Evolutionary conservation across 331 rosid species (phyloP).

Genomic region (Malus hybrid): DNA sequence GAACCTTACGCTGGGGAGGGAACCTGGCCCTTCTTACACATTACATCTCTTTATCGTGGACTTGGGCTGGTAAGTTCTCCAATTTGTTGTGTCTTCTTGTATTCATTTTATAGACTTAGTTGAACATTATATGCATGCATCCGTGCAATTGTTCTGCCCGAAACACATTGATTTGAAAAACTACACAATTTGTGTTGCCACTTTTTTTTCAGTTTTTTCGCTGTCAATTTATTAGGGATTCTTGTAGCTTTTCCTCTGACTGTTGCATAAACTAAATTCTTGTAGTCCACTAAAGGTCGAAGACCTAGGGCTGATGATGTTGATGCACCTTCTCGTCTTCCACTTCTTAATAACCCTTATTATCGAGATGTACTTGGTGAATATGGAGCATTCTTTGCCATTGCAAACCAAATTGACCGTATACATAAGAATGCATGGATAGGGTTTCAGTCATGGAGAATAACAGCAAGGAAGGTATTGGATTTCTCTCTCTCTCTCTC

Average conservation of each 20-base stretch:
- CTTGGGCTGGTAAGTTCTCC: conserved; percentile 69
- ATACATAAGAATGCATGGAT: conserved; percentile 95
- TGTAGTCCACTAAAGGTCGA: conserved; percentile 81
- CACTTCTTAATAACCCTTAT: conserved; percentile 65
- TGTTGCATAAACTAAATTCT: conserved; percentile 14
- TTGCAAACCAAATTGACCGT: conserved; percentile 80
- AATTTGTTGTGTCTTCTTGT: not conserved
- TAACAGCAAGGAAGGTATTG: conserved; percentile 83
- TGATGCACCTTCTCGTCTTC: conserved; percentile 90
- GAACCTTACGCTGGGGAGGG: conserved; percentile 96
- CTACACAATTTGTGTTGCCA: not conserved
- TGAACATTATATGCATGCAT: not conserved
- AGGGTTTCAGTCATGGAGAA: conserved; percentile 99
- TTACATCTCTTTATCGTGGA: conserved; percentile 76
- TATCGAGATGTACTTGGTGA: conserved; percentile 82
- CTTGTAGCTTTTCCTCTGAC: not conserved
- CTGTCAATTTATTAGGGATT: not conserved
- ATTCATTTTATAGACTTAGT: not conserved
- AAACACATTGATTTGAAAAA: not conserved
- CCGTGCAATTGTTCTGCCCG: not conserved
- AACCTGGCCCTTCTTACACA: conserved; percentile 88
- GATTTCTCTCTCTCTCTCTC: conserved; percentile 1
- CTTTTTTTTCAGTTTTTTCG: not conserved
- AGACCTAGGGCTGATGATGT: conserved; percentile 75
- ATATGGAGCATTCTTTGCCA: conserved; percentile 83